A percentile compares a stretch with the other conserved stretches of the same genome.
Conservation (phyloP, 1,284 basidiomycete genomes). For the Apiotrichum domesticum region DNA sequence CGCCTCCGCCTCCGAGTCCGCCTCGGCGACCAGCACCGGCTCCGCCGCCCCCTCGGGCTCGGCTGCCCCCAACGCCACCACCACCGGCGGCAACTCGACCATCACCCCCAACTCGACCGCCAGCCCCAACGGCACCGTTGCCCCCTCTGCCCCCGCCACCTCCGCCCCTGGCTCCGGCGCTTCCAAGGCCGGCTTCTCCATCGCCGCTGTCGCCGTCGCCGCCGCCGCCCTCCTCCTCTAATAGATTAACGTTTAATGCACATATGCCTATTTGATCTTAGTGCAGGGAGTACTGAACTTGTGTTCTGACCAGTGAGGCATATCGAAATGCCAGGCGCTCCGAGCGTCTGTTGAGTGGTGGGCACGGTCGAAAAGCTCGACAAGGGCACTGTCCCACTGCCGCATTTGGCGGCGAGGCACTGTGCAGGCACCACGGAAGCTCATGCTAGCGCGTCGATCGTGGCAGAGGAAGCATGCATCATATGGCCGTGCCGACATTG, state of each 20-base stretch:
- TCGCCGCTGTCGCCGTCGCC: conserved; percentile 6
- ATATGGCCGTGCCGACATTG: no score
- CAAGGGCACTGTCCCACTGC: no score
- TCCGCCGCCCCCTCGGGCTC: neutral
- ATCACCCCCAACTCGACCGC: neutral
- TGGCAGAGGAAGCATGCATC: no score
- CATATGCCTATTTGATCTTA: no score
- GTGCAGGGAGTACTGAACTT: no score
- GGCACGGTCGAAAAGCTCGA: no score
- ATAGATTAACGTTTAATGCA: neutral
- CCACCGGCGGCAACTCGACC: neutral
- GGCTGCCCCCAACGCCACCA: neutral
- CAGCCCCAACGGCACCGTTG: neutral
- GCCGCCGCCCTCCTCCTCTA: conserved; percentile 6
- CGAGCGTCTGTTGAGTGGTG: no score
- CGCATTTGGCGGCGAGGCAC: no score
- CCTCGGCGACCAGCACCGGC: neutral
- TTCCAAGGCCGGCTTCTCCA: conserved; percentile 3
- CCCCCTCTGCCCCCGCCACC: neutral
- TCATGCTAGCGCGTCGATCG: no score
- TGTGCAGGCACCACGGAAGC: no score
- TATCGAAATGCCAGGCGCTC: no score
- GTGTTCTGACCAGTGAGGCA: no score
- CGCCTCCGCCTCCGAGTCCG: neutral
- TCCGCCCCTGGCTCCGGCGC: neutral